Evolutionary conservation across 2,329 filamentous ascomycete species (phyloP).

Genomic region (Bipolaris cookei): DNA sequence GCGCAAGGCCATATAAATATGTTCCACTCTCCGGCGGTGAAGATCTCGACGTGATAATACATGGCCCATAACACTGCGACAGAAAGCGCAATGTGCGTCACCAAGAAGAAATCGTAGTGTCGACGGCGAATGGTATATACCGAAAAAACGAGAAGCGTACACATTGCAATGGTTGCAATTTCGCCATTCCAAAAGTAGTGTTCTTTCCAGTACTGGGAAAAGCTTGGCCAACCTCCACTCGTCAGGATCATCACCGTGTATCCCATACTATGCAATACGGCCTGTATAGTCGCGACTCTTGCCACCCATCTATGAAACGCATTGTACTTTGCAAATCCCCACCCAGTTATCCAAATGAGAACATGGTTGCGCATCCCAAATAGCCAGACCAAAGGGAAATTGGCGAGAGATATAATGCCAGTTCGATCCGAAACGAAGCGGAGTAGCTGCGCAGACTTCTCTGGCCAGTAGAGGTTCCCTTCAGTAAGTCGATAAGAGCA

Average conservation of each 20-base stretch:
- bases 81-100: slow-evolving; percentile 52
- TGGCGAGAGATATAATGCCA: slow-evolving; percentile 68
- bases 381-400: slow-evolving; percentile 69
- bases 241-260: slow-evolving; percentile 59
- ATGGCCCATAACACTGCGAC: slow-evolving; percentile 57
- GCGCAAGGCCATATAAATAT: slow-evolving; percentile 59
- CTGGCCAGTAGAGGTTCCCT: slow-evolving; percentile 55
- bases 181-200: slow-evolving; percentile 61
- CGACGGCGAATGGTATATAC: slow-evolving; percentile 60
- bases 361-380: slow-evolving; percentile 72
- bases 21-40: slow-evolving; percentile 56
- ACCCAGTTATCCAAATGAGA: slow-evolving; percentile 70
- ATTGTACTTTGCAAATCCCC: slow-evolving; percentile 71
- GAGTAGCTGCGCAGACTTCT: slow-evolving; percentile 49
- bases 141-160: slow-evolving; percentile 54
- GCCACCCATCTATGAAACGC: slow-evolving; percentile 72
- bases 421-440: slow-evolving; percentile 69
- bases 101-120: slow-evolving; percentile 55
- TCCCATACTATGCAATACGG: slow-evolving; percentile 66
- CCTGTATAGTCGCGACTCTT: slow-evolving; percentile 66
- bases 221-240: slow-evolving; percentile 50
- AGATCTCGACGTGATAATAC: slow-evolving; percentile 62
- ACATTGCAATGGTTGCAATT: slow-evolving; percentile 54
- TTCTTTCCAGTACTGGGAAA: slow-evolving; percentile 46
- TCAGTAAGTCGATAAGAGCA: slow-evolving; percentile 55